These are phyloP conservation scores for Prinsepia uniflora DNA, from an alignment of 306 rosid genomes.

Conservation along the genomic window DNA sequence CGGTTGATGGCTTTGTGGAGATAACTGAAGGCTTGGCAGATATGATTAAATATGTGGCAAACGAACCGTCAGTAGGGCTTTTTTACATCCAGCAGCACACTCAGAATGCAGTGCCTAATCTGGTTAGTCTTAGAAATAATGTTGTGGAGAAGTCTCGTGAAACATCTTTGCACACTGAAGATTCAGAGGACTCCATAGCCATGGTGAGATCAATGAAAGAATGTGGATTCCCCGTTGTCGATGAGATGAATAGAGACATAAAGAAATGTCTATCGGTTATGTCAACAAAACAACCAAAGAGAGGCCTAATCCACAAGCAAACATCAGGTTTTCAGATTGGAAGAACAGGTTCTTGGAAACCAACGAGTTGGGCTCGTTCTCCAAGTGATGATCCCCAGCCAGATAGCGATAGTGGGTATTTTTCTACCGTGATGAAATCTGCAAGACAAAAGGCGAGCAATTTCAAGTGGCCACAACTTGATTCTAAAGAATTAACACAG, in stretches of 20 bases:
- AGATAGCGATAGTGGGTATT: constrained; percentile 42
- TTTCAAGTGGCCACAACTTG: constrained; percentile 62
- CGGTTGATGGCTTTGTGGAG: constrained; percentile 84
- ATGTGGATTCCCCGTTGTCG: constrained; percentile 63
- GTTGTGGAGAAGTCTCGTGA: constrained; percentile 55
- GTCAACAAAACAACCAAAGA: constrained; percentile 60
- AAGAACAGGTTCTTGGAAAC: constrained; percentile 48
- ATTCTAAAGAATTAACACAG: constrained; percentile 28
- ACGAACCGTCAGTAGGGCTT: constrained; percentile 91
- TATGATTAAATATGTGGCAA: constrained; percentile 75
- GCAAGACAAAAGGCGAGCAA: constrained; percentile 63
- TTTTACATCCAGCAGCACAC: constrained; percentile 85
- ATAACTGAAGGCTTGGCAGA: constrained; percentile 72
- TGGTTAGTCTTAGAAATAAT: constrained; percentile 42
- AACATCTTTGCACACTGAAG: constrained; percentile 67
- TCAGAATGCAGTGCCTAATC: constrained; percentile 70
- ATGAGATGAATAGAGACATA: constrained; percentile 80
- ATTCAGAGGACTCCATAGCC: constrained; percentile 73
- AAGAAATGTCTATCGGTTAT: constrained; percentile 56
- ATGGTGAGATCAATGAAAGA: constrained; percentile 72
- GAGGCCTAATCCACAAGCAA: constrained; percentile 46
- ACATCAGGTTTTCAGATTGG: constrained; percentile 39
- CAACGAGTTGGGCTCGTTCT: constrained; percentile 33
- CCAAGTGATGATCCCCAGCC: constrained; percentile 21
- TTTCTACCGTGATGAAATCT: constrained; percentile 59